Percentiles rank a stretch among this genome's conserved stretches.
Evolutionary conservation across 169 alveolate species (phyloP).

Genomic region (Eimeria praecox): DNA sequence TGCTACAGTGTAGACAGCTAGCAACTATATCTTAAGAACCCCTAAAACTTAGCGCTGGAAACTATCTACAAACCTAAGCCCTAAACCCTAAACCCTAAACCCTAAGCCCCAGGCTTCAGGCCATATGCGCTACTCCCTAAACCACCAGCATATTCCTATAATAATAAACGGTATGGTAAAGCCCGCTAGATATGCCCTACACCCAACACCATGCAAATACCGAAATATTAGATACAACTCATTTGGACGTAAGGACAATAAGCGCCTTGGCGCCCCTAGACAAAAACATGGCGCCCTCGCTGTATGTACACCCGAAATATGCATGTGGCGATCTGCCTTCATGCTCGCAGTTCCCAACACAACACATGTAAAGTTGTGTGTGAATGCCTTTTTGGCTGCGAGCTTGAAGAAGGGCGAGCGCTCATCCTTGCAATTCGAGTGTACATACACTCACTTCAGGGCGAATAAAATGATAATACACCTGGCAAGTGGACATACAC

Average conservation of each 20-base stretch:
- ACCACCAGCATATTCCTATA: too few relatives aligned
- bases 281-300: background rate
- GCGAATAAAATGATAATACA: background rate
- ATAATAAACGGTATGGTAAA: too few relatives aligned
- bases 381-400: background rate
- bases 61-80: too few relatives aligned
- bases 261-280: background rate
- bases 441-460: background rate
- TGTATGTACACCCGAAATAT: background rate
- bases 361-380: background rate
- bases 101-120: too few relatives aligned
- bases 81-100: too few relatives aligned
- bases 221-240: background rate
- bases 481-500: slow-evolving; percentile 6
- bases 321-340: background rate
- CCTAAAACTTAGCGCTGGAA: too few relatives aligned
- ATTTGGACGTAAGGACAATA: background rate
- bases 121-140: too few relatives aligned
- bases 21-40: too few relatives aligned
- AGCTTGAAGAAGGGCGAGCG: background rate
- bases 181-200: too few relatives aligned
- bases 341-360: background rate
- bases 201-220: background rate
- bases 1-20: too few relatives aligned
- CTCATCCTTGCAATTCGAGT: background rate